phyloP scores from a whole-genome alignment of 768 basidiomycete genomes.

The Tubosaeta sp. region DNA sequence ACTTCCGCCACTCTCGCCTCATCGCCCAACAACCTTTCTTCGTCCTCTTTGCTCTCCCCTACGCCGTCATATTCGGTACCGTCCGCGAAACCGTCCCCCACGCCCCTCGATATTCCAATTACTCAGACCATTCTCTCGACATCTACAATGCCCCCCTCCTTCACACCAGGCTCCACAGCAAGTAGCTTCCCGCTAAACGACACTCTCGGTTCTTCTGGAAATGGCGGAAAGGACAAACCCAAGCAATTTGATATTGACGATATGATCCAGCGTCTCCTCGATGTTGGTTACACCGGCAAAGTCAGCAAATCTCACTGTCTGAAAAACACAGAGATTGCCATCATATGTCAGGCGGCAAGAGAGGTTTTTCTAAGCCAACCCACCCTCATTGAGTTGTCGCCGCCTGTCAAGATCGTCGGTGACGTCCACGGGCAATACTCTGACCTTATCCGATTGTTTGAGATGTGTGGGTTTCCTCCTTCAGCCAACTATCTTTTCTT shows the following conservation, averaged over 20 bases:
- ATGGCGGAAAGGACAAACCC: slow-evolving; percentile 50
- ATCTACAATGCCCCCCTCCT: slow-evolving; percentile 45
- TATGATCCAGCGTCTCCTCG: slow-evolving; percentile 94
- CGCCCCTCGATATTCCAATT: slow-evolving; percentile 72
- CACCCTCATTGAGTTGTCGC: slow-evolving; percentile 93
- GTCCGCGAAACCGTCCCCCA: slow-evolving; percentile 38
- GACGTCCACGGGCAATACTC: slow-evolving; percentile 99
- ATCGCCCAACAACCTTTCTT: slow-evolving; percentile 36
- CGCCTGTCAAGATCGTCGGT: slow-evolving; percentile 98
- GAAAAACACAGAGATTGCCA: slow-evolving; percentile 93
- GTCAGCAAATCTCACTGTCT: slow-evolving; percentile 92
- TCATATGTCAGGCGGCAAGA: slow-evolving; percentile 91
- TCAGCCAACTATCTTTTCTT: slow-evolving; percentile 97
- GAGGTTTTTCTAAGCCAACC: slow-evolving; percentile 97
- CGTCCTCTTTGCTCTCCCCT: slow-evolving; percentile 35
- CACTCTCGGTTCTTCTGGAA: slow-evolving; percentile 27
- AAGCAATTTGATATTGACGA: slow-evolving; percentile 91
- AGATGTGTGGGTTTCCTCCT: slow-evolving; percentile 99
- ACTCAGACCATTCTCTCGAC: slow-evolving; percentile 83
- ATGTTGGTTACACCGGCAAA: slow-evolving; percentile 97
- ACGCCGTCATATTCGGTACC: slow-evolving; percentile 10
- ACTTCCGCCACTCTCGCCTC: slow-evolving; percentile 37
- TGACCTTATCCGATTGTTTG: slow-evolving; percentile 96
- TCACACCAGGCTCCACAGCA: slow-evolving; percentile 49
- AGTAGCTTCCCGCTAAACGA: slow-evolving; percentile 38